Conservation (phyloP, 148 eudicot genomes). For the Dysphania ambrosioides region DNA sequence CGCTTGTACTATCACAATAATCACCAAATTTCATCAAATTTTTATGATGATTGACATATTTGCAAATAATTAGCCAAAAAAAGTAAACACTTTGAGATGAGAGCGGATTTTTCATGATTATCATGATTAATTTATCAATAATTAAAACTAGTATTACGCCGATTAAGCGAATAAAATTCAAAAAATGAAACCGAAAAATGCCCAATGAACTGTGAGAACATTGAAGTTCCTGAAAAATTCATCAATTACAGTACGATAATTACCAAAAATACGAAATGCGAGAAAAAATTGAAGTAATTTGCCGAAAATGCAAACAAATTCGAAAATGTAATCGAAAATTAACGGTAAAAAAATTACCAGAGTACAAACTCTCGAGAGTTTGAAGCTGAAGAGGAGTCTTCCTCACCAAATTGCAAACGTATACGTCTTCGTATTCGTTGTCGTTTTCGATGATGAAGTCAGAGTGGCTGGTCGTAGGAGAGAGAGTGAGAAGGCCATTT, state of each 20-base stretch:
- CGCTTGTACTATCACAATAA: too few relatives aligned
- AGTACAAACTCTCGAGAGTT: constrained; percentile 37
- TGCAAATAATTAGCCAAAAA: too few relatives aligned
- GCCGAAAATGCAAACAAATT: background rate
- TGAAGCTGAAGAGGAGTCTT: constrained; percentile 47
- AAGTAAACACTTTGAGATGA: too few relatives aligned
- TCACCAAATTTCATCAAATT: too few relatives aligned
- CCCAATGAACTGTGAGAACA: too few relatives aligned
- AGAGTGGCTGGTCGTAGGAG: constrained; percentile 12
- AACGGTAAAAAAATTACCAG: constrained; percentile 24
- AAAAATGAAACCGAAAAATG: too few relatives aligned
- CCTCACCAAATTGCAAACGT: constrained; percentile 26
- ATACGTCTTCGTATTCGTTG: background rate
- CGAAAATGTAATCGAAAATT: background rate
- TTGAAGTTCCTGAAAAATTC: too few relatives aligned
- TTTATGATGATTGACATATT: too few relatives aligned
- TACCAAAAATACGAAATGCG: background rate
- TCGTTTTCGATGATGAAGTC: constrained; percentile 14
- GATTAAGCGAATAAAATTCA: too few relatives aligned
- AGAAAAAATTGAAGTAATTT: background rate
- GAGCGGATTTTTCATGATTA: too few relatives aligned
- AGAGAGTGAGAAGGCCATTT: constrained; percentile 14
- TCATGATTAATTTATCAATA: too few relatives aligned
- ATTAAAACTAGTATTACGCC: too few relatives aligned
- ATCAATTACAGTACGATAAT: background rate